Base-by-base conservation (phyloP, 2,329 filamentous ascomycete species). In the Aspergillus sp. region DNA sequence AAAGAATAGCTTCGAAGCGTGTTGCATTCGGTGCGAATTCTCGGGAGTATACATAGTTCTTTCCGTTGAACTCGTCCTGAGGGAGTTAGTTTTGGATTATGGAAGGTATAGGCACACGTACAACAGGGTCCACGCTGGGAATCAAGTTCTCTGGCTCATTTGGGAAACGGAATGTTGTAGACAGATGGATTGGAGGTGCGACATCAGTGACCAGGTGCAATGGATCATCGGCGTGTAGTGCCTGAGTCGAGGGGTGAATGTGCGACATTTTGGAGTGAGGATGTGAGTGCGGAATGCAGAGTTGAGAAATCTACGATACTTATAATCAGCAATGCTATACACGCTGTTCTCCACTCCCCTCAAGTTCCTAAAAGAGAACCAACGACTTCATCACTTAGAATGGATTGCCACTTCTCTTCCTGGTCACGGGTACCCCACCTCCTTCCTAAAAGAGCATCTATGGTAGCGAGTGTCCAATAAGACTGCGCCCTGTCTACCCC, bases 181-280 rank as follows among this genome's bases (percentile, higher is more conserved):
- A 91, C 46, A 94, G 81, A 65, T 97, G 91, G 60, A 97, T 77
- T 5, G 90, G 82, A 41, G 91, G 90, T 6, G 91, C 90, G 44
- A 97, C 85, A 60, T 93, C 89, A 38, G 82, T 77, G 55, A 86
- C 80, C 32, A 74, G 69, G 65, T 88, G 87, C 57, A 91, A 77
- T 57, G 75, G 74, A 69, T 93, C 83, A 60, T 95, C 89, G 49
- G 86, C 88, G 62, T 95, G 90, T 52, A 95, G 74, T 19, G 85
- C 79, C 7, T 27, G 39, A 12, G 39, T 40, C 11, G 36, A 33
- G 12, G 9, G 11, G n/a, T 27, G 27, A 11, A 33, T 40, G 13
- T 26, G 13, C 19, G 31, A 28, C 26, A 19, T 42, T 27, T 27
- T 37, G 19, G 33, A 11, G 33, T 19, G 19, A 19, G 19, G 19